Evolutionary conservation across 2,329 filamentous ascomycete species (phyloP).

Genomic region (Triangularia verruculosa): DNA sequence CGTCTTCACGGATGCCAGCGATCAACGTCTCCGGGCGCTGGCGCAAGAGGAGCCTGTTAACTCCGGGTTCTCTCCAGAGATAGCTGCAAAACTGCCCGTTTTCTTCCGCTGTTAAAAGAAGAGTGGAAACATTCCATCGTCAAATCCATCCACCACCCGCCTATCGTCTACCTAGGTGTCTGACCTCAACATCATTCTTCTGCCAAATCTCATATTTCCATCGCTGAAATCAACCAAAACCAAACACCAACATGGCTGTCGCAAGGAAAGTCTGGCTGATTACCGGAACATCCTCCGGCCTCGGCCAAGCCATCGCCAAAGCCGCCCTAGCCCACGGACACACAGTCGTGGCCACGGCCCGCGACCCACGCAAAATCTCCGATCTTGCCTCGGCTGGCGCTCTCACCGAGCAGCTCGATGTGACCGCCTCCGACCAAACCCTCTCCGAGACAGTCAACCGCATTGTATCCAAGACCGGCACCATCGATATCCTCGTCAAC

Average conservation of each 20-base stretch:
- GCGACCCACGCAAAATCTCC: not conserved
- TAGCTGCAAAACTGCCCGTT: not conserved
- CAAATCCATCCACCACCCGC: not conserved
- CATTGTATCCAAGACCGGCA: too few species aligned
- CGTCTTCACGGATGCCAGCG: not conserved
- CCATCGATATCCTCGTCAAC: constrained; percentile 20
- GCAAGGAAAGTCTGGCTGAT: not conserved
- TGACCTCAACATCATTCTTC: too few species aligned
- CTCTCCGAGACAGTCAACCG: constrained; percentile 2
- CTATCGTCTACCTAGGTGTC: not conserved
- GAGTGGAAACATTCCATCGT: not conserved
- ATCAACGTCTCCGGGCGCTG: not conserved
- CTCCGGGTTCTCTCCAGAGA: not conserved
- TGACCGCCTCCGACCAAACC: not conserved
- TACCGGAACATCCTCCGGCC: not conserved
- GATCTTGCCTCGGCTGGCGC: not conserved
- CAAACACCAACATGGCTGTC: constrained; percentile 8
- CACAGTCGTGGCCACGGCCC: not conserved
- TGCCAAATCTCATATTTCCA: not conserved
- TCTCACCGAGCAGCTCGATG: not conserved
- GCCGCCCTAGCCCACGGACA: not conserved
- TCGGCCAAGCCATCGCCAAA: not conserved
- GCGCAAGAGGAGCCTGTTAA: not conserved
- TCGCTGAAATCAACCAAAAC: not conserved
- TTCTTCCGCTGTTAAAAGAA: not conserved